These are phyloP conservation scores for Senna siamea DNA, from an alignment of 306 rosid species.

Conservation along the genomic window DNA sequence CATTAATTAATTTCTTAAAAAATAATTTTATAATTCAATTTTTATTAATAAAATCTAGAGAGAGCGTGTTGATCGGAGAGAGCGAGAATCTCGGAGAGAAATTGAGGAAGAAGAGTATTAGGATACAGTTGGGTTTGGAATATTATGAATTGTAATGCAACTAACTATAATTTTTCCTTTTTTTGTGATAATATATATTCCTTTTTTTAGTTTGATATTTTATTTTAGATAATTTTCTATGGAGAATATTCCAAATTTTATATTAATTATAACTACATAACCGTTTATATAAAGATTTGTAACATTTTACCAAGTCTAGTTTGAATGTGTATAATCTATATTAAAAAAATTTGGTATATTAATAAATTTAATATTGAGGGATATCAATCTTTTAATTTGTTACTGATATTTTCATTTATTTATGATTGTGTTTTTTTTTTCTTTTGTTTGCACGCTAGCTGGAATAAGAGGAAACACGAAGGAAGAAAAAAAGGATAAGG, in stretches of 20 bases:
- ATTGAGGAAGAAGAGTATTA: constrained; percentile 32
- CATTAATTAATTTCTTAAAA: neutral
- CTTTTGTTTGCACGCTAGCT: constrained; percentile 27
- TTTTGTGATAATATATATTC: neutral
- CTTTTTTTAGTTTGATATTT: neutral
- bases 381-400: neutral
- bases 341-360: no score
- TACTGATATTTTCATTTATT: neutral
- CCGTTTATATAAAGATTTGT: no score
- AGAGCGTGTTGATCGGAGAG: neutral
- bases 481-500: constrained; percentile 34
- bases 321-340: no score
- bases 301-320: no score
- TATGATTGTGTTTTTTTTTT: no score
- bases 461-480: constrained; percentile 25
- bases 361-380: no score
- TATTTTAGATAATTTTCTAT: no score
- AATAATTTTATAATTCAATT: neutral
- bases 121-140: constrained; percentile 71
- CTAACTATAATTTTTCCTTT: constrained; percentile 17
- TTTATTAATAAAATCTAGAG: neutral
- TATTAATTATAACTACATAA: no score
- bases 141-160: constrained; percentile 55
- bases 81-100: constrained; percentile 49
- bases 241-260: no score